These are phyloP conservation scores for Paramecium primaurelia DNA, from an alignment of 73 alveolate species.

Conservation along the genomic window DNA sequence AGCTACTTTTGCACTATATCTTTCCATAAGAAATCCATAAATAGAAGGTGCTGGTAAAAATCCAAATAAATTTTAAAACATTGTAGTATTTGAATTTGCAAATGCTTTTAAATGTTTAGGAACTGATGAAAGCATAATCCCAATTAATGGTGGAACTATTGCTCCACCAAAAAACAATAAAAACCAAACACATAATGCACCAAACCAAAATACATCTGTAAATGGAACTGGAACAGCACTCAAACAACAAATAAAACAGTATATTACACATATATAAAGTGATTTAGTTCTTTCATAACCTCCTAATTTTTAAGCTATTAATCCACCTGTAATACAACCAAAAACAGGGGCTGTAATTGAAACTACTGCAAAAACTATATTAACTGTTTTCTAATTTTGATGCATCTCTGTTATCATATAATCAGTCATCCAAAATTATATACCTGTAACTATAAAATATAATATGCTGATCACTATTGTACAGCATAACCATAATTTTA, in stretches of 20 bases:
- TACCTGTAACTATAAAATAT: constrained; percentile 90
- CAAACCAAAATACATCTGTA: constrained; percentile 58
- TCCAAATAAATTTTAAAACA: constrained; percentile 87
- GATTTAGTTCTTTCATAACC: constrained; percentile 86
- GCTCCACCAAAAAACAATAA: constrained; percentile 89
- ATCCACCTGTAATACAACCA: constrained; percentile 83
- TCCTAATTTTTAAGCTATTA: constrained; percentile 78
- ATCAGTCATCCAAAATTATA: constrained; percentile 94
- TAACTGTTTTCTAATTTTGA: constrained; percentile 66
- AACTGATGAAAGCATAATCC: constrained; percentile 80
- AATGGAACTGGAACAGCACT: constrained; percentile 82
- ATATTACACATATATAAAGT: constrained; percentile 69
- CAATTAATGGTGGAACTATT: constrained; percentile 91
- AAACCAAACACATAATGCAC: constrained; percentile 80
- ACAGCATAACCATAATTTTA: constrained; percentile 49
- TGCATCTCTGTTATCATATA: constrained; percentile 80
- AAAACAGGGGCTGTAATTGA: constrained; percentile 89
- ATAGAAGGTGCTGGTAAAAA: constrained; percentile 93
- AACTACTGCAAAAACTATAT: constrained; percentile 72
- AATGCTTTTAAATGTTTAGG: constrained; percentile 79
- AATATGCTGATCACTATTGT: constrained; percentile 78
- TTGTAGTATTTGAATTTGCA: constrained; percentile 88
- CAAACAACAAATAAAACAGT: constrained; percentile 63
- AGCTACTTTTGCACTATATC: constrained; percentile 67
- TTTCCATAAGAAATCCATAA: constrained; percentile 76